Evolutionary conservation across 1,139 yeast species (phyloP).

Genomic region (Keqinozyma sinolaborantium): DNA sequence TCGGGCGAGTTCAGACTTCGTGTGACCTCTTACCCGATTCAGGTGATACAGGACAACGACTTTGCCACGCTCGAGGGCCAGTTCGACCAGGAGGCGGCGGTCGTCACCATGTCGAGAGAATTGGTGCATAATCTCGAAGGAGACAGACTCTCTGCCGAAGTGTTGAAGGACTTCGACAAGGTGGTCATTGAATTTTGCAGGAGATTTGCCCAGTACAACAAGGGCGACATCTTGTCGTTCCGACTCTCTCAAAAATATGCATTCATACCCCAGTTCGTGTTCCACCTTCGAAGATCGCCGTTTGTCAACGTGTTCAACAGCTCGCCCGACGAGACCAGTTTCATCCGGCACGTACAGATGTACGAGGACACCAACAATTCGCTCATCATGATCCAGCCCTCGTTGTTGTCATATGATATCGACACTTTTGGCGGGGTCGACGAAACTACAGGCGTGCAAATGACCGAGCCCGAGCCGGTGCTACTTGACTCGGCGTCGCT

Average conservation of each 20-base stretch:
- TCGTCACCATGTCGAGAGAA: conserved; percentile 56
- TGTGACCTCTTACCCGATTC: conserved; percentile 51
- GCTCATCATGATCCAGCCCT: conserved; percentile 74
- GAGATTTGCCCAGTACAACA: conserved; percentile 82
- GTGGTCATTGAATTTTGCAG: conserved; percentile 80
- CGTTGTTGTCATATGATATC: conserved; percentile 61
- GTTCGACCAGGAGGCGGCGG: conserved; percentile 72
- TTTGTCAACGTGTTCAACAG: conserved; percentile 69
- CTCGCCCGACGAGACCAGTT: conserved; percentile 79
- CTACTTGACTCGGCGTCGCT: conserved; percentile 67
- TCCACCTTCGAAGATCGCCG: conserved; percentile 68
- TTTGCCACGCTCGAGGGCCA: conserved; percentile 32
- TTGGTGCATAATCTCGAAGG: conserved; percentile 43
- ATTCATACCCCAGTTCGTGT: conserved; percentile 71
- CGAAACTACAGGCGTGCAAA: conserved; percentile 30
- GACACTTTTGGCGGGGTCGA: conserved; percentile 46
- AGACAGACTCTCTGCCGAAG: conserved; percentile 65
- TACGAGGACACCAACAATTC: conserved; percentile 67
- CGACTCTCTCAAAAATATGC: conserved; percentile 75
- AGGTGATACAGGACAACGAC: conserved; percentile 43
- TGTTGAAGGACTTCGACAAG: conserved; percentile 84
- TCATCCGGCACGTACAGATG: conserved; percentile 61
- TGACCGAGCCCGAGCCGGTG: conserved; percentile 52
- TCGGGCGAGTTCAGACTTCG: conserved; percentile 41
- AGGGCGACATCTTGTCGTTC: conserved; percentile 74